Base-by-base conservation (phyloP, 306 rosid genomes). In the Echinosophora koreensis region DNA sequence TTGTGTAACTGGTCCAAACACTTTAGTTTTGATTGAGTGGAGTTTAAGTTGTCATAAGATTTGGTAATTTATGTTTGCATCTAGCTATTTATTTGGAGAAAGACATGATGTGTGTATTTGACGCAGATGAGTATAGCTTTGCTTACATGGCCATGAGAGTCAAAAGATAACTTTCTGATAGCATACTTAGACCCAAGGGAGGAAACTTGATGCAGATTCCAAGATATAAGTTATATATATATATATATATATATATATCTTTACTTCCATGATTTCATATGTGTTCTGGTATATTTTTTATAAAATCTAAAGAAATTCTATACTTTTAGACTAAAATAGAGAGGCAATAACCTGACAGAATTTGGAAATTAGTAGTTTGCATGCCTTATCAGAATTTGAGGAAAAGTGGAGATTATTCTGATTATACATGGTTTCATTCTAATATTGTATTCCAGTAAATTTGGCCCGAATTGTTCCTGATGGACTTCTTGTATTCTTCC, bases 391-490 rank as follows among this genome's bases (percentile, higher is more conserved):
- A 39, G 28, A 77, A 66, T 66, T 41, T 55, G 58, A 77, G 32
- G n/a, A 57, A 69, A 58, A 65, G 17, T 71, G 34, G 41, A 46
- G 46, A 71, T 35, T 74, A 37, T 46, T 72, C 30, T 71, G 30
- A 78, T 61, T 50, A 69, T 50, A 62, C 44, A 41, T 17, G 50
- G 62, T 54, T 49, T 63, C 30, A 11, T 87, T 8, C 59, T 70
- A 38, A 54, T 85, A 12, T 81, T 77, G 78, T 81, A 51, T 90
- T 82, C 17, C 96, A 94, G 98, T 94, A 69, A 94, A 94, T 85
- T 89, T 94, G 74, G 91, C 97, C 52, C 93, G 98, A 57, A 94
- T 94, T 60, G 97, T 94, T 57, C 98, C 97, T 14, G 97, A 94
- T 76, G 98, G 98, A 61, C 88, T 94, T 83, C 95, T 94, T 60